Base-by-base conservation (phyloP, 2,329 filamentous ascomycete species). In the Cercospora brassicicola region DNA sequence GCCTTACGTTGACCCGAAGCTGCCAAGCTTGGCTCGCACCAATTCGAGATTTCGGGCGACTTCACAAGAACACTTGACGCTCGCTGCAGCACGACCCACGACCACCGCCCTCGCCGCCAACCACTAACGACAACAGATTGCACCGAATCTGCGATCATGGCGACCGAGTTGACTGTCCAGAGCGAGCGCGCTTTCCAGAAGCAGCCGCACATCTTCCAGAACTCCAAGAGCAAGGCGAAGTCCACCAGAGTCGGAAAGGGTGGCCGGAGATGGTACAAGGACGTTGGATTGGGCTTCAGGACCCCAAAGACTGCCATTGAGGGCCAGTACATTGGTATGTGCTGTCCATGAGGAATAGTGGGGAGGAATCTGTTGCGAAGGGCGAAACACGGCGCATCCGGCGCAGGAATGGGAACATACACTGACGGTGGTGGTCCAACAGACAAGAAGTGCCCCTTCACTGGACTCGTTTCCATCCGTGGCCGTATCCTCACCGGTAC, bases 391-490 rank as follows among this genome's bases (percentile, higher is more conserved):
- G 23, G 48, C 48, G 23, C 48, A 48, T 64, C 53, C 51, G 56
- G 65, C 42, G 65, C 57, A 64, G 60, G 26, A 59, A 28, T 20
- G 56, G 53, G 59, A 56, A 62, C 55, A 67, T 64, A 65, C 59
- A 69, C 69, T 73, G 39, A 71, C 64, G 48, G 60, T 33, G 66
- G 18, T 65, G 59, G 30, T 28, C 26, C 20, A 61, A 80, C 81
- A 97, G 95, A 99, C 91, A 99, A 99, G 93, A 99, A 99, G 90
- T 99, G 95, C 91, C 95, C 95, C 78, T 99, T 99, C 91, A 97
- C 93, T 79, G 96, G 96, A 84, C 88, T 94, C 84, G 94, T 99
- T 84, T 98, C 95, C 76, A 99, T 99, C 88, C 95, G 95, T 88
- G 95, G 95, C 85, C 94, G 95, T 94, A 99, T 99, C 89, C 89